Percentiles rank a stretch among this genome's conserved stretches.
phyloP scores from a whole-genome alignment of 495 filamentous ascomycete genomes.

The Thermothielavioides terrestris region DNA sequence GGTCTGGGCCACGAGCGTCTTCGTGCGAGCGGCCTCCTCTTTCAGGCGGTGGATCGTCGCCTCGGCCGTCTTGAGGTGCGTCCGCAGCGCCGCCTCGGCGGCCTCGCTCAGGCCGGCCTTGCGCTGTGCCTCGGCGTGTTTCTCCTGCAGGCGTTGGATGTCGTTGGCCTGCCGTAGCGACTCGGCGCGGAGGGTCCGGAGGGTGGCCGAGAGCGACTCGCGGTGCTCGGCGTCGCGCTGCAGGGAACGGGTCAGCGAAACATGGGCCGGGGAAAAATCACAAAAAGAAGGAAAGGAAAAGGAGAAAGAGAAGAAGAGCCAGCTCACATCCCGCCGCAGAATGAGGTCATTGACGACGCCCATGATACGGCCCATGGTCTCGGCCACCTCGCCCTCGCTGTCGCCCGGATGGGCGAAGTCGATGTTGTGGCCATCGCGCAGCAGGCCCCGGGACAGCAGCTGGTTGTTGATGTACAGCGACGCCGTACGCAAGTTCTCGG shows the following conservation, averaged over 20 bases:
- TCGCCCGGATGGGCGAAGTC: conserved; percentile 73
- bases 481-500: conserved; percentile 73
- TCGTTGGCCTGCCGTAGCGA: conserved; percentile 60
- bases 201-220: conserved; percentile 67
- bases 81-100: conserved; percentile 57
- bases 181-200: conserved; percentile 63
- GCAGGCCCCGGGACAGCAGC: conserved; percentile 75
- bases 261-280: no score
- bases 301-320: background rate
- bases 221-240: conserved; percentile 85
- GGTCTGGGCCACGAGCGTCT: conserved; percentile 69
- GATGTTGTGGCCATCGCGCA: conserved; percentile 75
- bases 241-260: conserved; percentile 5
- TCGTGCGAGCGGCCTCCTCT: conserved; percentile 72
- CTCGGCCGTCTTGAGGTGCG: conserved; percentile 65
- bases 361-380: conserved; percentile 78
- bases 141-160: conserved; percentile 53
- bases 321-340: conserved; percentile 65
- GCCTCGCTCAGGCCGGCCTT: conserved; percentile 67
- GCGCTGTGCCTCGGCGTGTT: conserved; percentile 61
- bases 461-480: conserved; percentile 96
- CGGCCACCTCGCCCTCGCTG: conserved; percentile 52
- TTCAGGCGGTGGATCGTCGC: conserved; percentile 57
- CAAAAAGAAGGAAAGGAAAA: background rate
- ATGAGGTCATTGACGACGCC: conserved; percentile 90